Base-by-base conservation (phyloP, 1,284 basidiomycete species). In the Marasmius tenuissimus region DNA sequence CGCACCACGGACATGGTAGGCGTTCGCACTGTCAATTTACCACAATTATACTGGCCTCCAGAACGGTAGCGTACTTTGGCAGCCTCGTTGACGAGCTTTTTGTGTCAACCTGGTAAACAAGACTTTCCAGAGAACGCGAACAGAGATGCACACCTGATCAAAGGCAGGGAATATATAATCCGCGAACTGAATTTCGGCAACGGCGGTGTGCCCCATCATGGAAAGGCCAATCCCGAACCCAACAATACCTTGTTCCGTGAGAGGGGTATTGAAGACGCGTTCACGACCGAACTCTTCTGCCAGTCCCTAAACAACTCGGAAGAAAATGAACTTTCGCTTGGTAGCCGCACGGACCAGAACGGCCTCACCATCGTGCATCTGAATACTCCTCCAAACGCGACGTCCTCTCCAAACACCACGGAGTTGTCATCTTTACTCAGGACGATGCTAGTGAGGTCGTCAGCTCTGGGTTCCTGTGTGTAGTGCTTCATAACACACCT, bases 181-280 rank as follows among this genome's bases (percentile, higher is more conserved):
- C 1, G 88, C 85, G 65, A 93, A 93, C 69, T 92, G 96, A 61
- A 98, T 94, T 76, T 98, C 96, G 48, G 94, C 96, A 60, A 98
- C 95, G 1, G 95, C 94, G 3, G 94, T 96, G 60, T 96, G 94
- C 0, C 96, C 96, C 87, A 97, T 96, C 14, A 91, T 82, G 0
- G 96, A 94, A 61, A 97, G 74, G 3, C 96, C 96, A 57, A 98
- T 95, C 0, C 91, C 96, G 68, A 98, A 97, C 8, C 96, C 96
- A 49, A 93, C 94, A 60, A 98, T 97, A 5, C 96, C 96, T 75
- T 98, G 94, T 71, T 97, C 95, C 0, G 93, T 96, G 59, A 97
- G 74, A 5, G 95, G 94, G 0, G 95, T 97, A 74, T 97, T 97
- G 77, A 97, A 97, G n/a, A 97, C 93, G 48, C 95, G 86, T 75